A percentile compares a stretch with the other conserved stretches of the same genome.
Evolutionary conservation across 2,329 filamentous ascomycete species (phyloP).

Genomic region (Aplosporella prunicola): DNA sequence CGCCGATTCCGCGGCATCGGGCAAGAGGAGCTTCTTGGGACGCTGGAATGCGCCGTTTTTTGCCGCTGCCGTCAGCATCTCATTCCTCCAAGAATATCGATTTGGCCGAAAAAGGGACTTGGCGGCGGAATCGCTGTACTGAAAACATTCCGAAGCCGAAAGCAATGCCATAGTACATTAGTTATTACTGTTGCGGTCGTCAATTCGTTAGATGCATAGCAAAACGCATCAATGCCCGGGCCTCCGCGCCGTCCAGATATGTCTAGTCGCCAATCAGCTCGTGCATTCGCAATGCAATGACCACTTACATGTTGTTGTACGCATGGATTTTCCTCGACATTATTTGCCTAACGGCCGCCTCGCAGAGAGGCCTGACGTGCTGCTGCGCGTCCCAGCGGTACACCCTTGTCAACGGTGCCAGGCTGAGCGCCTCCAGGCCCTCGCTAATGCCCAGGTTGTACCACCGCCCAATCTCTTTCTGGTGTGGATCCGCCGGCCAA

Average conservation of each 20-base stretch:
- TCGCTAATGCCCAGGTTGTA: slow-evolving; percentile 71
- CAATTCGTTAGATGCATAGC: slow-evolving; percentile 6
- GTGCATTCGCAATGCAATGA: slow-evolving; percentile 10
- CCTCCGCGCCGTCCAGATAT: slow-evolving; percentile 39
- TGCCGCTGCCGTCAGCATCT: no score
- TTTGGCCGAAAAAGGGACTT: slow-evolving; percentile 9
- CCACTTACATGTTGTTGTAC: slow-evolving; percentile 68
- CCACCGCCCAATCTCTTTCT: slow-evolving; percentile 66
- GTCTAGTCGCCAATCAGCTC: slow-evolving; percentile 21
- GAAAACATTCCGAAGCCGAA: slow-evolving; percentile 12
- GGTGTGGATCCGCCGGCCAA: slow-evolving; percentile 56
- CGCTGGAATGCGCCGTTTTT: no score
- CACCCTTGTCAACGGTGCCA: slow-evolving; percentile 62
- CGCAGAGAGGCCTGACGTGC: slow-evolving; percentile 53
- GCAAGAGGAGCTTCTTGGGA: no score
- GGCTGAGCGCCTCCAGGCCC: slow-evolving; percentile 61
- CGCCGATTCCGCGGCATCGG: slow-evolving; percentile 9
- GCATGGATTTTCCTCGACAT: slow-evolving; percentile 58
- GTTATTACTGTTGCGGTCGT: slow-evolving; percentile 12
- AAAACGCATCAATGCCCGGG: slow-evolving; percentile 28
- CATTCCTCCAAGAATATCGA: slow-evolving; percentile 7
- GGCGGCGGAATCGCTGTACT: slow-evolving; percentile 5
- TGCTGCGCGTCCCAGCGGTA: slow-evolving; percentile 49
- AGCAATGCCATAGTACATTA: slow-evolving; percentile 12
- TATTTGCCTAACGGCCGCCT: slow-evolving; percentile 57